Conservation (phyloP, 495 filamentous ascomycete species). For the Aspergillus nanangensis region DNA sequence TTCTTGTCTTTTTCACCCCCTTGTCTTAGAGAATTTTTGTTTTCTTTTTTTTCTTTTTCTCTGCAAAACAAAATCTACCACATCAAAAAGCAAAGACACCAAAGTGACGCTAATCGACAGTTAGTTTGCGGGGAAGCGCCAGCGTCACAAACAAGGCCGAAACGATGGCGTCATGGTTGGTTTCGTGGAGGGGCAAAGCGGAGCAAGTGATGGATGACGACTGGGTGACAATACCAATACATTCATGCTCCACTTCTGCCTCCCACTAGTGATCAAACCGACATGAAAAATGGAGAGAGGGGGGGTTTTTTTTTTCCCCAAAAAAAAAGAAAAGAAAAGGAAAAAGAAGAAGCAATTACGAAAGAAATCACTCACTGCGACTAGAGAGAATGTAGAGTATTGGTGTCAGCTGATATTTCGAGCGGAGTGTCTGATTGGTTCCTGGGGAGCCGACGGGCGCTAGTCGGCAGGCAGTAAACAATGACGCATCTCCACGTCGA, state of each 20-base stretch:
- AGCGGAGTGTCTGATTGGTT: constrained; percentile 1
- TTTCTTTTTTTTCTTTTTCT: neutral
- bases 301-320: too few relatives aligned
- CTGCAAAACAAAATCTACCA: neutral
- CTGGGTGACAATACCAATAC: too few relatives aligned
- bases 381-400: neutral
- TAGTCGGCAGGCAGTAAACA: constrained; percentile 1
- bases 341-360: neutral
- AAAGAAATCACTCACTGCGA: neutral
- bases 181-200: constrained; percentile 2
- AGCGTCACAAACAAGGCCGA: too few relatives aligned
- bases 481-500: neutral
- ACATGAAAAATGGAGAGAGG: too few relatives aligned
- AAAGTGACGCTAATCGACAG: constrained; percentile 3
- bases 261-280: neutral
- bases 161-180: constrained; percentile 15
- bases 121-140: constrained; percentile 15
- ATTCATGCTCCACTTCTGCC: constrained; percentile 1
- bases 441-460: constrained; percentile 5
- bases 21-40: neutral
- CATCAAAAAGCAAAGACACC: neutral
- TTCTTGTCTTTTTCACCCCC: too few relatives aligned
- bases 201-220: too few relatives aligned
- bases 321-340: neutral
- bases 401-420: neutral